Evolutionary conservation across 2,329 filamentous ascomycete genomes (phyloP).

Genomic region (Arachnopeziza araneosa): DNA sequence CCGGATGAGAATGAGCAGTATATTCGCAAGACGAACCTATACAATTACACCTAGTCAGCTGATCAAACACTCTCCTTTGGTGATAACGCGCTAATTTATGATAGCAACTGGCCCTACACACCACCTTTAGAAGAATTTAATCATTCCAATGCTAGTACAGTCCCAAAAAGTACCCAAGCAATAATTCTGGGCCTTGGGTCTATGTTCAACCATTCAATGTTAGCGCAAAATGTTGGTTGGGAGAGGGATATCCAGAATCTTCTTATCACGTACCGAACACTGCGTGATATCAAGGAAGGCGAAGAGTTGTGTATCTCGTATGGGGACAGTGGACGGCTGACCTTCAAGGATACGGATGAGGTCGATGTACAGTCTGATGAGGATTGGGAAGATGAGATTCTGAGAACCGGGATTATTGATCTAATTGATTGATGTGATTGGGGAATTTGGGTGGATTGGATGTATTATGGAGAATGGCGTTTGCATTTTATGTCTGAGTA

Average conservation of each 20-base stretch:
- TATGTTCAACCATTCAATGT: slow-evolving; percentile 52
- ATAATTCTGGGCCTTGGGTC: slow-evolving; percentile 49
- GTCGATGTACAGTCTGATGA: slow-evolving; percentile 18
- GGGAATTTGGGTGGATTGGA: neutral
- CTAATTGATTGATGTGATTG: slow-evolving; percentile 23
- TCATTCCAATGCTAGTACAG: slow-evolving; percentile 17
- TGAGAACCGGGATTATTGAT: slow-evolving; percentile 24
- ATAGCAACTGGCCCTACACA: slow-evolving; percentile 30
- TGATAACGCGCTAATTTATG: neutral
- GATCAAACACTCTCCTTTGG: neutral
- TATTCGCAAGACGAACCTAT: slow-evolving; percentile 44
- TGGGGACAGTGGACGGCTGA: slow-evolving; percentile 26
- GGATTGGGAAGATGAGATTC: slow-evolving; percentile 25
- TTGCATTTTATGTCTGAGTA: neutral
- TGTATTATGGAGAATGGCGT: neutral
- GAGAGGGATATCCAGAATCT: slow-evolving; percentile 40
- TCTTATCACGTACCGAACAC: slow-evolving; percentile 43
- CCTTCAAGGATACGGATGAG: slow-evolving; percentile 32
- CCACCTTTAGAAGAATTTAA: slow-evolving; percentile 15
- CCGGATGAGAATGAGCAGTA: slow-evolving; percentile 42
- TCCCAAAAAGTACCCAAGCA: slow-evolving; percentile 39
- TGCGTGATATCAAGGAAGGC: slow-evolving; percentile 43
- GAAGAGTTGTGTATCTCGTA: slow-evolving; percentile 48
- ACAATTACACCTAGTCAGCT: slow-evolving; percentile 51
- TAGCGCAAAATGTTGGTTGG: slow-evolving; percentile 51